phyloP scores from a whole-genome alignment of 805 yeast genomes.

The Cyberlindnera sargentensis region DNA sequence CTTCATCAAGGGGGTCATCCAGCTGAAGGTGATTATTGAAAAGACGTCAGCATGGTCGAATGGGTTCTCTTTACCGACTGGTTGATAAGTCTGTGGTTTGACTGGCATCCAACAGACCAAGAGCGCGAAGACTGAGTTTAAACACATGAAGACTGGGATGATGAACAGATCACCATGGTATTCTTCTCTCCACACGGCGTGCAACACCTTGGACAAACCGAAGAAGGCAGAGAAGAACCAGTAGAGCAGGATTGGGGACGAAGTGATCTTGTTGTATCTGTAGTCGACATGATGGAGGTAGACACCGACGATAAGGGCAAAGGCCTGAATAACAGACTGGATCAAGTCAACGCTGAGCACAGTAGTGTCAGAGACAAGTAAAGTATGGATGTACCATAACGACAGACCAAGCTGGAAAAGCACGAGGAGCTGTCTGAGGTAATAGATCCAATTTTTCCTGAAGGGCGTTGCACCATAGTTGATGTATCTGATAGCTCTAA shows the following conservation, averaged over 20 bases:
- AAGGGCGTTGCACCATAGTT: conserved; percentile 25
- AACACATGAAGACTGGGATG: conserved; percentile 26
- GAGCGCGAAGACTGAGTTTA: conserved; percentile 27
- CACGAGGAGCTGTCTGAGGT: conserved; percentile 28
- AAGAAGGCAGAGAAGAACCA: conserved; percentile 59
- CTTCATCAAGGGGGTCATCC: conserved; percentile 89
- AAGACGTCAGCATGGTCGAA: conserved; percentile 52
- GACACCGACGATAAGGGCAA: conserved; percentile 44
- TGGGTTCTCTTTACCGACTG: conserved; percentile 28
- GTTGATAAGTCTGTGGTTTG: conserved; percentile 34
- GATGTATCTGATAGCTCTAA: conserved; percentile 26
- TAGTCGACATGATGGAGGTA: conserved; percentile 66
- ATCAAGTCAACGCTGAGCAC: conserved; percentile 23
- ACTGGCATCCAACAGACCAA: conserved; percentile 33
- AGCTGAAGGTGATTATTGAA: conserved; percentile 71
- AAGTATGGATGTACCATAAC: conserved; percentile 11
- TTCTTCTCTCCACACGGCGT: conserved; percentile 29
- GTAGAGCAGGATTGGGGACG: conserved; percentile 60
- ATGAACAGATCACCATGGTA: conserved; percentile 22
- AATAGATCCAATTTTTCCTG: conserved; percentile 32
- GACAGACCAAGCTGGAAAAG: conserved; percentile 26
- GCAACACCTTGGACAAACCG: conserved; percentile 37
- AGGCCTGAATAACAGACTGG: conserved; percentile 31
- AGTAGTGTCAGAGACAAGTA: conserved; percentile 10
- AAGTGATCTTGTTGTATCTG: conserved; percentile 56